These are phyloP conservation scores for Eugenia klotzschiana DNA, from an alignment of 441 rosid genomes.

Conservation along the genomic window DNA sequence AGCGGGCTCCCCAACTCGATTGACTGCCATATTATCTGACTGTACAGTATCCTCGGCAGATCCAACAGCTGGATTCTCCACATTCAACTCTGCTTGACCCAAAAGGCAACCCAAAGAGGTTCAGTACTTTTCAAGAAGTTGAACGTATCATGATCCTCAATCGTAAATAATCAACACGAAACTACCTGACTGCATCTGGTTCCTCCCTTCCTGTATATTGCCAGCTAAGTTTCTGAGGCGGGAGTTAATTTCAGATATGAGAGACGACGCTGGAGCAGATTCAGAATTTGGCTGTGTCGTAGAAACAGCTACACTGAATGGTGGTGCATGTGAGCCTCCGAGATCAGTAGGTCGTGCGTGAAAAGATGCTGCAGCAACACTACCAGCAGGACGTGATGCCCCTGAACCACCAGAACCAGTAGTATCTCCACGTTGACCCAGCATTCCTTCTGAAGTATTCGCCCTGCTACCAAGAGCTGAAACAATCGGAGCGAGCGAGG, in stretches of 20 bases:
- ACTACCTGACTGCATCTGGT: constrained; percentile 38
- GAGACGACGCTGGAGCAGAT: constrained; percentile 18
- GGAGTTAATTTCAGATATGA: constrained; percentile 30
- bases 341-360: constrained; percentile 29
- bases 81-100: constrained; percentile 3
- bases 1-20: constrained; percentile 21
- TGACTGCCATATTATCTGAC: background rate
- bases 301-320: constrained; percentile 26
- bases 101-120: constrained; percentile 1
- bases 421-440: constrained; percentile 28
- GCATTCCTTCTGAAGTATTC: constrained; percentile 33
- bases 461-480: constrained; percentile 42
- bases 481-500: constrained; percentile 41
- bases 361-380: constrained; percentile 27
- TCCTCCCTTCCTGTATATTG: constrained; percentile 36
- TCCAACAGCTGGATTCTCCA: constrained; percentile 8
- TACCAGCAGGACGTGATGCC: constrained; percentile 34
- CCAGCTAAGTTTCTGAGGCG: constrained; percentile 27
- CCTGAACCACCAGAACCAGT: constrained; percentile 21
- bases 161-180: constrained; percentile 3
- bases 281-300: constrained; percentile 21
- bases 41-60: constrained; percentile 12
- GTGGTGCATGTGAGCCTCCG: constrained; percentile 20
- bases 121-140: background rate
- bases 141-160: background rate